These are phyloP conservation scores for Suzukiozyma palmioleophila DNA, from an alignment of 1,139 yeast genomes.

Conservation along the genomic window DNA sequence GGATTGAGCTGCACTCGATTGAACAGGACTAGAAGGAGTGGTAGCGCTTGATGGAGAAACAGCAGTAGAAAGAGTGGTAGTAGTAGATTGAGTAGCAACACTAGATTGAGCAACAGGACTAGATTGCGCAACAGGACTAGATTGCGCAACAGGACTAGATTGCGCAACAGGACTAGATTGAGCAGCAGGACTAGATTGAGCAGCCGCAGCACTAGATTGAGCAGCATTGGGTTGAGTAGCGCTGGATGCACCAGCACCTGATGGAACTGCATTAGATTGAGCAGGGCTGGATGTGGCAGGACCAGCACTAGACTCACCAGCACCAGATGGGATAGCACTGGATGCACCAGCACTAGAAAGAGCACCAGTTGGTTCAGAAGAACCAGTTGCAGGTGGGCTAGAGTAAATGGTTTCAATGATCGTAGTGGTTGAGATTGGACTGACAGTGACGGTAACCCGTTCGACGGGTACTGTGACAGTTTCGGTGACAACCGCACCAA, in stretches of 20 bases:
- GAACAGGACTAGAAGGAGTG: not conserved
- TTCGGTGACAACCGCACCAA: not conserved
- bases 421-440: slow-evolving; percentile 1
- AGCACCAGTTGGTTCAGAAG: not conserved
- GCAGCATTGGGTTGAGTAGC: not conserved
- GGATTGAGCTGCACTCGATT: slow-evolving; percentile 4
- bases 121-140: slow-evolving; percentile 7
- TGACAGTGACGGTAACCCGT: not conserved
- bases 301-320: not conserved
- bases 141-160: not conserved
- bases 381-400: not conserved
- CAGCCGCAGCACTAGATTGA: not conserved
- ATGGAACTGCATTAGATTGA: not conserved
- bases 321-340: not conserved
- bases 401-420: slow-evolving; percentile 1
- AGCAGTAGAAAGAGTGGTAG: slow-evolving; percentile 11
- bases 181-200: not conserved
- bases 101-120: slow-evolving; percentile 7
- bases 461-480: slow-evolving; percentile 1
- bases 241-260: not conserved
- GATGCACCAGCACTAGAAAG: not conserved
- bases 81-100: slow-evolving; percentile 7
- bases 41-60: slow-evolving; percentile 10
- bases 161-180: not conserved
- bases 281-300: not conserved